Percentiles rank a stretch among this genome's conserved stretches.
Evolutionary conservation across 1,284 basidiomycete genomes (phyloP).

Genomic region (Phlebopus sp.): DNA sequence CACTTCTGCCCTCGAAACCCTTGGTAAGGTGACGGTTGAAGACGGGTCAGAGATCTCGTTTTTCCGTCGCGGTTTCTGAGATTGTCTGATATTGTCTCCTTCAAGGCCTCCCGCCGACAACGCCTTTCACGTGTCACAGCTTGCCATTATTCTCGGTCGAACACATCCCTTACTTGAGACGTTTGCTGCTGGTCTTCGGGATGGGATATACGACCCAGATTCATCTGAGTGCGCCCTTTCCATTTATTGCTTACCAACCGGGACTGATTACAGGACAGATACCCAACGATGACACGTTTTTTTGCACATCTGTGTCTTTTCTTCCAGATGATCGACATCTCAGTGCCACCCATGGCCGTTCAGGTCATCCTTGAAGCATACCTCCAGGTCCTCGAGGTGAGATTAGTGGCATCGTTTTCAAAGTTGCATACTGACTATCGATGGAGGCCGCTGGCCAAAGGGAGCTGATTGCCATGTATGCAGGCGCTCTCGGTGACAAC

Average conservation of each 20-base stretch:
- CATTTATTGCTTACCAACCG: background rate
- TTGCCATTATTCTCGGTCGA: slow-evolving; percentile 80
- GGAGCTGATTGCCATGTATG: slow-evolving; percentile 91
- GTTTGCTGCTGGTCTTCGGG: slow-evolving; percentile 62
- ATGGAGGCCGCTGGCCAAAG: slow-evolving; percentile 72
- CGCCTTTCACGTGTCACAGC: slow-evolving; percentile 84
- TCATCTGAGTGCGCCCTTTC: slow-evolving; percentile 60
- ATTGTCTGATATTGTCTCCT: slow-evolving; percentile 4
- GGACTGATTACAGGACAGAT: slow-evolving; percentile 40
- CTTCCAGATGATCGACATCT: slow-evolving; percentile 77
- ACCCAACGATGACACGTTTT: slow-evolving; percentile 77
- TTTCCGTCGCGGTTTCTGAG: background rate
- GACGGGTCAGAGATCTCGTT: slow-evolving; percentile 48
- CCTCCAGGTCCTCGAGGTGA: slow-evolving; percentile 80
- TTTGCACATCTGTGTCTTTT: slow-evolving; percentile 95
- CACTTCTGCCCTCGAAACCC: slow-evolving; percentile 46
- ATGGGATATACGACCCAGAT: slow-evolving; percentile 45
- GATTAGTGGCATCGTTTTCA: slow-evolving; percentile 13
- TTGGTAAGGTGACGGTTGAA: slow-evolving; percentile 50
- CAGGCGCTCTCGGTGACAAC: slow-evolving; percentile 86
- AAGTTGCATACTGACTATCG: background rate
- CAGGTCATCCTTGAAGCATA: slow-evolving; percentile 89
- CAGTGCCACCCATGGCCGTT: slow-evolving; percentile 69
- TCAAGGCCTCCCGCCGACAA: slow-evolving; percentile 67
- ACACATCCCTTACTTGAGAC: slow-evolving; percentile 68